Base-by-base conservation (phyloP, 2,329 filamentous ascomycete genomes). In the Gremmenia infestans region DNA sequence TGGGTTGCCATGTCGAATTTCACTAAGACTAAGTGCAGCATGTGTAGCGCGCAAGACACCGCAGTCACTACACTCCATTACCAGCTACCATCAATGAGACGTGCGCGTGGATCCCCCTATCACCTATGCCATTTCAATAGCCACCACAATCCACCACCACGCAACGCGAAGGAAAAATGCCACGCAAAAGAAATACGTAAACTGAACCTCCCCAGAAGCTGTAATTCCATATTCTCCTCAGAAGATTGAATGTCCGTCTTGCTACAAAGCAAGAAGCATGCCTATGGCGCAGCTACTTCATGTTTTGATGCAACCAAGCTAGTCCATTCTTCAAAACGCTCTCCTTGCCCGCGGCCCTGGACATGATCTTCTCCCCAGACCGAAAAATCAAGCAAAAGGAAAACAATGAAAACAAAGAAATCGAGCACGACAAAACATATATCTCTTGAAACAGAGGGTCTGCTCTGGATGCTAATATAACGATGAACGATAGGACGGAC, bases 191-290 rank as follows among this genome's bases (percentile, higher is more conserved):
- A 54, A 63, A 65, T 55, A 43, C 48, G 37, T 49, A 65, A 57
- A 56, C 53, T 60, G 62, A 63, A 63, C 67, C 65, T 67, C 67
- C 67, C 66, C 67, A 67, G 65, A 64, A 67, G 65, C 67, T 59
- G 66, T 59, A 50, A 48, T 60, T 60, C 61, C 61, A 56, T 55
- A 53, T 60, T 62, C 53, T 55, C 57, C 61, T 49, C 37, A 50
- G 42, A 47, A 52, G 55, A 40, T 54, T 49, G 54, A 37, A 58
- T 58, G 48, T 52, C 43, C 45, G 55, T 36, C 40, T 50, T 55
- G 35, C 50, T 37, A 47, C 48, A 52, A 19, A 32, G 45, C 58
- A 23, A 39, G 22, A 36, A 52, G 49, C 23, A 28, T 25, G 45
- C 14, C 11, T 12, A 14, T 25, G 32, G 4, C 23, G 19, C 22